Evolutionary conservation across 345 rosid genomes (phyloP).

Genomic region (Tarenaya hassleriana): DNA sequence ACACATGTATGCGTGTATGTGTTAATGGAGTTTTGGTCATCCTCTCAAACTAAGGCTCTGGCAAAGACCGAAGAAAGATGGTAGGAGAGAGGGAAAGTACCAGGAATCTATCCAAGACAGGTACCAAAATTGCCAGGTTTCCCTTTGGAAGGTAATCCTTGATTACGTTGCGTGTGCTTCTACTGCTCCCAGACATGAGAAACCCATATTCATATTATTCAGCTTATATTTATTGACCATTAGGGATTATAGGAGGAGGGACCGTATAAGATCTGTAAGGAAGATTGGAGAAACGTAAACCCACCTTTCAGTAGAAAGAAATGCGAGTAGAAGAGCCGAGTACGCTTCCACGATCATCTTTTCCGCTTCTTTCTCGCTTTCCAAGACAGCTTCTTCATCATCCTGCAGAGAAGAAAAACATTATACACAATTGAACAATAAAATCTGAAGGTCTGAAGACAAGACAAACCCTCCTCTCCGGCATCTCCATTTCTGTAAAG

Average conservation of each 20-base stretch:
- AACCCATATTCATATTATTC: no score
- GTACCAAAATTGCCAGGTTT: constrained; percentile 61
- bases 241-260: no score
- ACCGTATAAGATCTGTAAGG: no score
- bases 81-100: constrained; percentile 46
- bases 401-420: constrained; percentile 33
- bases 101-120: constrained; percentile 97
- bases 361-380: constrained; percentile 94
- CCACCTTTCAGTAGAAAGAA: constrained; percentile 88
- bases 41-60: background rate
- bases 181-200: constrained; percentile 43
- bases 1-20: background rate
- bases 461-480: background rate
- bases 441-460: no score
- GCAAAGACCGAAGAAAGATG: constrained; percentile 8
- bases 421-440: no score
- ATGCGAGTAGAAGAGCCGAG: constrained; percentile 81
- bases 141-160: constrained; percentile 70
- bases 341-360: constrained; percentile 94
- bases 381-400: constrained; percentile 55
- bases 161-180: constrained; percentile 62
- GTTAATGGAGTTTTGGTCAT: background rate
- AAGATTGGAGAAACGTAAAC: background rate
- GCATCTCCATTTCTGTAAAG: no score
- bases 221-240: no score